Percentiles rank a stretch among this genome's conserved stretches.
Conservation (phyloP, 805 yeast species). For the Ogataea nonfermentans region DNA sequence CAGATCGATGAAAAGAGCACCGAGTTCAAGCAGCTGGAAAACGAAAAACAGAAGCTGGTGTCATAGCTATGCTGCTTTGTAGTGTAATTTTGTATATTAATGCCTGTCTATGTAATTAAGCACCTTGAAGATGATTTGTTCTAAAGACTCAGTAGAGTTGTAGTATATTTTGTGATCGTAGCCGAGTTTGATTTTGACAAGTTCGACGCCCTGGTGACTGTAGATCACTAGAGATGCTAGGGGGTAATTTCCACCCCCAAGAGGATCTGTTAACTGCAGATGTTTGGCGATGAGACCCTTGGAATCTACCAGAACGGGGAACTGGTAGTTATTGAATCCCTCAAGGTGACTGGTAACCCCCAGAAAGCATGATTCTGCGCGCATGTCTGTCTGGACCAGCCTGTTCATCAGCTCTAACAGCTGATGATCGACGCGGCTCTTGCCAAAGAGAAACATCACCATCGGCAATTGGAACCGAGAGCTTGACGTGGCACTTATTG, state of each 20-base stretch:
- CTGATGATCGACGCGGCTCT: slow-evolving; percentile 14
- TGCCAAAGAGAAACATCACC: slow-evolving; percentile 20
- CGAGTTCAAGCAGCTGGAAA: slow-evolving; percentile 31
- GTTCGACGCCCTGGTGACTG: slow-evolving; percentile 25
- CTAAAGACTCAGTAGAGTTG: slow-evolving; percentile 17
- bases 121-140: slow-evolving; percentile 16
- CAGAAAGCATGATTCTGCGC: slow-evolving; percentile 12
- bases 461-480: slow-evolving; percentile 8
- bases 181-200: slow-evolving; percentile 24
- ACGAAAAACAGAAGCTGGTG: slow-evolving; percentile 28
- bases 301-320: slow-evolving; percentile 31
- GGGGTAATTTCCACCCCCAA: slow-evolving; percentile 38
- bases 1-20: slow-evolving; percentile 25
- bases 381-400: neutral
- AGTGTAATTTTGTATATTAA: neutral
- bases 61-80: neutral
- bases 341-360: slow-evolving; percentile 25
- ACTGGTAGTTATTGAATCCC: slow-evolving; percentile 13
- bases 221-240: slow-evolving; percentile 30
- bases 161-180: slow-evolving; percentile 27
- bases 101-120: slow-evolving; percentile 16
- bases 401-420: slow-evolving; percentile 14
- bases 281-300: slow-evolving; percentile 27
- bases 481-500: slow-evolving; percentile 1
- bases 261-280: slow-evolving; percentile 30